Evolutionary conservation across 2,329 filamentous ascomycete species (phyloP).

Genomic region (Hypomyces perniciosus): DNA sequence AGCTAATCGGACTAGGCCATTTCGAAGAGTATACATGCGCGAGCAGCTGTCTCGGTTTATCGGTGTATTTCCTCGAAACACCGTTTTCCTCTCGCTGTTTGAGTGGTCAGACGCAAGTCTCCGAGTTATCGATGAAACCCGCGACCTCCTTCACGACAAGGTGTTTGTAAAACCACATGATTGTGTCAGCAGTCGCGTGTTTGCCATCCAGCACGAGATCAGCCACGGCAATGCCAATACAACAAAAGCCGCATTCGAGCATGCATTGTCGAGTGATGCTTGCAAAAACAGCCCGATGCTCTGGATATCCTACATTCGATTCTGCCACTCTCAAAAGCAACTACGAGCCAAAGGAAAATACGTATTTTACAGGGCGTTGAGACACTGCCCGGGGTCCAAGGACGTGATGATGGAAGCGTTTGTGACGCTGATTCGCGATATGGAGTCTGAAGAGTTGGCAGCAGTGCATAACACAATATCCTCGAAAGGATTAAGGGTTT

Average conservation of each 20-base stretch:
- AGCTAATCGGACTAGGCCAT: slow-evolving; percentile 42
- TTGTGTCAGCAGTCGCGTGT: slow-evolving; percentile 38
- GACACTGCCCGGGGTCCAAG: slow-evolving; percentile 45
- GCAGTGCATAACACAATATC: slow-evolving; percentile 43
- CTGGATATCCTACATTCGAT: slow-evolving; percentile 47
- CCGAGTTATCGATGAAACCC: slow-evolving; percentile 69
- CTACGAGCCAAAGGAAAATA: slow-evolving; percentile 38
- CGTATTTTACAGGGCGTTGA: slow-evolving; percentile 42
- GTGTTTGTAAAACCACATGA: slow-evolving; percentile 37
- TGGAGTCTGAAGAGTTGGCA: slow-evolving; percentile 44
- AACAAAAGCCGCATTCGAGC: slow-evolving; percentile 45
- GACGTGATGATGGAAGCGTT: slow-evolving; percentile 48
- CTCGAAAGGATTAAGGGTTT: slow-evolving; percentile 44
- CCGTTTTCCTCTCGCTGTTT: slow-evolving; percentile 65
- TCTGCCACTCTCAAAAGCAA: slow-evolving; percentile 35
- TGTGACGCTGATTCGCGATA: slow-evolving; percentile 33
- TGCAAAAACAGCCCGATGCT: slow-evolving; percentile 37
- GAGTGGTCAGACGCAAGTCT: slow-evolving; percentile 69
- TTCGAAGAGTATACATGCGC: slow-evolving; percentile 62
- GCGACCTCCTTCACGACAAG: slow-evolving; percentile 54
- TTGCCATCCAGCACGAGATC: slow-evolving; percentile 48
- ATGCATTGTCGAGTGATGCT: slow-evolving; percentile 37
- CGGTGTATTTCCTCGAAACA: slow-evolving; percentile 65
- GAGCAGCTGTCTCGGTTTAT: slow-evolving; percentile 56
- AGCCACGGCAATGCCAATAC: slow-evolving; percentile 44